These are phyloP conservation scores for Plasmodium coatneyi DNA, from an alignment of 169 alveolate species.

Conservation along the genomic window DNA sequence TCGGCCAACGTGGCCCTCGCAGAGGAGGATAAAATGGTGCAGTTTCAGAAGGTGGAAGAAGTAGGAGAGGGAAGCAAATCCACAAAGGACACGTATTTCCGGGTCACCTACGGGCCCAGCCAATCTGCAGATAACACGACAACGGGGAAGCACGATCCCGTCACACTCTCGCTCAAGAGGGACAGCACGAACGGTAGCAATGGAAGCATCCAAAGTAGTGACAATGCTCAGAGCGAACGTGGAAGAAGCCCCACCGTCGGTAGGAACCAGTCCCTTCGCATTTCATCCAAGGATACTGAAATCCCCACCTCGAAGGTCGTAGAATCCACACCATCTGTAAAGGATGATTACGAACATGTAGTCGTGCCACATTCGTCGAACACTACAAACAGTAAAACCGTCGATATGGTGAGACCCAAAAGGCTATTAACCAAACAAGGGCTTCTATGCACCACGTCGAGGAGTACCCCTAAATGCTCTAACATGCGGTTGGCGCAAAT, in stretches of 20 bases:
- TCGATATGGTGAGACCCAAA: background rate
- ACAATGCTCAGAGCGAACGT: background rate
- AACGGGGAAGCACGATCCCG: background rate
- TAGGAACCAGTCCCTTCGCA: background rate
- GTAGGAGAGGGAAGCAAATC: background rate
- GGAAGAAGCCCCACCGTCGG: background rate
- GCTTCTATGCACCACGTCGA: background rate
- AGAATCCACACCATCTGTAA: background rate
- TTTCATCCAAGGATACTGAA: background rate
- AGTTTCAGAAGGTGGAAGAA: background rate
- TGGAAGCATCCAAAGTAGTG: background rate
- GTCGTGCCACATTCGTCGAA: background rate
- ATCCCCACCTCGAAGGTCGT: background rate
- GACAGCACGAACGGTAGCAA: background rate
- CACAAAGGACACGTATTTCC: background rate
- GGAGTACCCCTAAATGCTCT: background rate
- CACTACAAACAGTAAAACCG: background rate
- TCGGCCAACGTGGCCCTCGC: background rate
- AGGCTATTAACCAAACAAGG: background rate
- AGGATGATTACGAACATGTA: background rate
- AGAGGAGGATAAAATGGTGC: background rate
- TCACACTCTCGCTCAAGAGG: background rate
- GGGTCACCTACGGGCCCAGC: background rate
- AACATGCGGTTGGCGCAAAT: background rate
- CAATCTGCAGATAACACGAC: background rate